phyloP scores from a whole-genome alignment of 192 early-diverging fungal genomes.

The Coemansia umbellata region DNA sequence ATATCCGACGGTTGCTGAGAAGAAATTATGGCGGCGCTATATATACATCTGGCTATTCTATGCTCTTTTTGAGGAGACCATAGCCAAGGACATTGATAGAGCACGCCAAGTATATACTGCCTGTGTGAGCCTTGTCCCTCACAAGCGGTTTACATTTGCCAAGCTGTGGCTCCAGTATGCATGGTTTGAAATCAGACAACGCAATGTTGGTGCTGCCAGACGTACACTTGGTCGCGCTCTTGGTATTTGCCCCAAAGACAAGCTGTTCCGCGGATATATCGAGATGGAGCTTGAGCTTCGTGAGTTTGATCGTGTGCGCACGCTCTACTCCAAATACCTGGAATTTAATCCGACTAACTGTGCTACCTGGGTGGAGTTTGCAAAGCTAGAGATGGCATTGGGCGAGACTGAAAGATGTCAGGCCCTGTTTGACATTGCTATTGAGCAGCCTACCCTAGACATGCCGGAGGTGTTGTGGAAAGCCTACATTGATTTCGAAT shows the following conservation, averaged over 20 bases:
- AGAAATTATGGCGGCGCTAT: slow-evolving; percentile 94
- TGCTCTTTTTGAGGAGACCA: slow-evolving; percentile 91
- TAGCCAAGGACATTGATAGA: slow-evolving; percentile 73
- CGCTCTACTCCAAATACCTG: slow-evolving; percentile 86
- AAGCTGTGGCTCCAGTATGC: slow-evolving; percentile 97
- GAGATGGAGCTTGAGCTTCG: slow-evolving; percentile 89
- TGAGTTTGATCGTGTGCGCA: slow-evolving; percentile 91
- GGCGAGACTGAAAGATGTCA: slow-evolving; percentile 80
- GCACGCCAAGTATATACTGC: slow-evolving; percentile 80
- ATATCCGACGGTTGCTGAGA: slow-evolving; percentile 79
- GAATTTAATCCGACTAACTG: slow-evolving; percentile 85
- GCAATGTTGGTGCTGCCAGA: slow-evolving; percentile 70
- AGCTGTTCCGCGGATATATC: slow-evolving; percentile 94
- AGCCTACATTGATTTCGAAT: slow-evolving; percentile 95
- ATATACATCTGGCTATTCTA: slow-evolving; percentile 99
- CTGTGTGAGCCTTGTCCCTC: slow-evolving; percentile 84
- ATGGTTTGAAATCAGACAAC: slow-evolving; percentile 81
- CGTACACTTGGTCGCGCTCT: slow-evolving; percentile 80
- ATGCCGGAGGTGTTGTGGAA: slow-evolving; percentile 99
- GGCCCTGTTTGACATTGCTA: slow-evolving; percentile 89
- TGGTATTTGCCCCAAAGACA: slow-evolving; percentile 87
- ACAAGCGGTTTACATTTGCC: slow-evolving; percentile 92
- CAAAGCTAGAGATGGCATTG: slow-evolving; percentile 80
- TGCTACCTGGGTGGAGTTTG: slow-evolving; percentile 95
- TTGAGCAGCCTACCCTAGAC: slow-evolving; percentile 84